Conservation (phyloP, 2,329 filamentous ascomycete genomes). For the Aspergillus candidus region DNA sequence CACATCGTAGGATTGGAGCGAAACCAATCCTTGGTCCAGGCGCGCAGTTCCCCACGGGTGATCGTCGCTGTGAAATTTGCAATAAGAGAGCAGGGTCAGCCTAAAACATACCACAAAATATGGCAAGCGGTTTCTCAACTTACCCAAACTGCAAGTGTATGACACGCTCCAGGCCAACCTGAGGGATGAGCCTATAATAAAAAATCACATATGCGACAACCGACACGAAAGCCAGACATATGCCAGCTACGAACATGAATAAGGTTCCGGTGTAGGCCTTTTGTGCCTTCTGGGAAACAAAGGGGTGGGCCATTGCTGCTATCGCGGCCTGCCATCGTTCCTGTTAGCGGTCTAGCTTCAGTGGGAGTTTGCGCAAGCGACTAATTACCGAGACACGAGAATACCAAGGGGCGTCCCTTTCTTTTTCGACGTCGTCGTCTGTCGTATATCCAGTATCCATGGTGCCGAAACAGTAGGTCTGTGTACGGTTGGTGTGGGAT, state of each 20-base stretch:
- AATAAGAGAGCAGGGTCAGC: conserved; percentile 1
- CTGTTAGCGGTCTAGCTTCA: no score
- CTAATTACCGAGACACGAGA: no score
- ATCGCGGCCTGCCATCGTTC: conserved; percentile 43
- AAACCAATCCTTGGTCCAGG: conserved; percentile 53
- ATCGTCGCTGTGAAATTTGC: conserved; percentile 28
- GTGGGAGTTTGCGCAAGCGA: no score
- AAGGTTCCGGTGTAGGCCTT: conserved; percentile 58
- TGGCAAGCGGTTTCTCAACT: conserved; percentile 13
- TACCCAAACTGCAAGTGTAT: conserved; percentile 63
- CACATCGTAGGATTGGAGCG: conserved; percentile 79
- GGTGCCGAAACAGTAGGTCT: neutral
- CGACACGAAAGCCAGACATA: conserved; percentile 53
- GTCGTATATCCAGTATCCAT: conserved; percentile 12
- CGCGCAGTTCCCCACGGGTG: conserved; percentile 49
- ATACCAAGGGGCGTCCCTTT: conserved; percentile 2
- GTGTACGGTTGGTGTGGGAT: neutral
- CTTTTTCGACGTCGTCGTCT: conserved; percentile 8
- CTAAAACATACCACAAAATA: neutral
- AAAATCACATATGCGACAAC: conserved; percentile 59
- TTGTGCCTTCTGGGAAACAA: conserved; percentile 56
- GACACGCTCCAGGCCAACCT: conserved; percentile 55
- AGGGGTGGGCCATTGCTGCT: conserved; percentile 49
- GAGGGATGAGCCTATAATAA: conserved; percentile 63
- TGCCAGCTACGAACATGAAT: conserved; percentile 48